phyloP scores from a whole-genome alignment of 164 flowering plant species.

The Dillenia turbinata region DNA sequence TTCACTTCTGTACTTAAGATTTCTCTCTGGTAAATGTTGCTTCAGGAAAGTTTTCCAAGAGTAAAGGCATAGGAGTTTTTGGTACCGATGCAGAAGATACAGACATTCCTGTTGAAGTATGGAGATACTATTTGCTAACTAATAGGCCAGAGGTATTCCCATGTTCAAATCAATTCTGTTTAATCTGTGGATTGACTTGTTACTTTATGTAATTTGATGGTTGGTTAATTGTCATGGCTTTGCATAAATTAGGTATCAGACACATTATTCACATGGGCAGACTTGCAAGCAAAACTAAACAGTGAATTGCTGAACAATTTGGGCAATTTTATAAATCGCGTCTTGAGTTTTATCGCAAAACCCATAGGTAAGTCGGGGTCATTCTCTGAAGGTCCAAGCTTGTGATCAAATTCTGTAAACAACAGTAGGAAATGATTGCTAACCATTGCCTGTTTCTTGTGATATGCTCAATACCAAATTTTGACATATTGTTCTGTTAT shows the following conservation, averaged over 20 bases:
- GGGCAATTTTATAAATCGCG: slow-evolving; percentile 89
- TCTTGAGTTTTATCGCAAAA: slow-evolving; percentile 85
- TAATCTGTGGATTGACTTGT: not conserved
- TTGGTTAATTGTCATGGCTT: not conserved
- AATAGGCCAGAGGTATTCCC: slow-evolving; percentile 85
- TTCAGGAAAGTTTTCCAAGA: slow-evolving; percentile 72
- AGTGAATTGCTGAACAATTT: slow-evolving; percentile 78
- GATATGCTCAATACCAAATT: too few relatives aligned
- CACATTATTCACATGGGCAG: slow-evolving; percentile 84
- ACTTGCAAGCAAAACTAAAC: slow-evolving; percentile 89
- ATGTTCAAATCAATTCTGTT: not conserved
- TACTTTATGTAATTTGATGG: not conserved
- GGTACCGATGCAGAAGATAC: slow-evolving; percentile 96
- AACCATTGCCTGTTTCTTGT: too few relatives aligned
- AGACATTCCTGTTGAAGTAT: slow-evolving; percentile 88
- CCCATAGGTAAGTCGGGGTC: slow-evolving; percentile 52
- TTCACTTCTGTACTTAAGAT: too few relatives aligned
- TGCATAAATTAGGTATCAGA: slow-evolving; percentile 63
- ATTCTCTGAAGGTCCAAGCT: too few relatives aligned
- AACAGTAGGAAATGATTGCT: too few relatives aligned
- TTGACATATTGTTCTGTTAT: too few relatives aligned
- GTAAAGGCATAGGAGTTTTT: slow-evolving; percentile 90
- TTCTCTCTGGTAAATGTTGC: slow-evolving; percentile 36
- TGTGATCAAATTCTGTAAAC: too few relatives aligned
- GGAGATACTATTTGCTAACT: slow-evolving; percentile 90